Conservation (phyloP, 768 basidiomycete genomes). For the Pisolithus tinctorius region DNA sequence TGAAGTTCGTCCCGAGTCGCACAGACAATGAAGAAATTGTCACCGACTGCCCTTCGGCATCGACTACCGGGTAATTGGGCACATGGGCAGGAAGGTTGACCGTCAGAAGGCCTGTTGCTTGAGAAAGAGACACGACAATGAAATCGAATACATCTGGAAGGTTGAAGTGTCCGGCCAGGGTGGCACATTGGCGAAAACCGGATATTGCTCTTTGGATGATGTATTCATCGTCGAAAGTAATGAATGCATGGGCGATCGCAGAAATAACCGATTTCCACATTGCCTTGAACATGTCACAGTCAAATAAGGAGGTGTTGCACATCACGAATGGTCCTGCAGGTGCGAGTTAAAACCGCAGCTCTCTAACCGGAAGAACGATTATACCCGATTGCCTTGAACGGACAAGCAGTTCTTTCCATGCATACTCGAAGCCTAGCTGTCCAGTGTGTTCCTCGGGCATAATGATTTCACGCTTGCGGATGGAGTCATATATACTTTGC, state of each 20-base stretch:
- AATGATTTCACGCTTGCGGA: conserved; percentile 89
- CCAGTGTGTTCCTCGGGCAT: conserved; percentile 98
- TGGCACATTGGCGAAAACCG: conserved; percentile 96
- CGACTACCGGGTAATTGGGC: conserved; percentile 81
- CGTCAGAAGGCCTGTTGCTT: conserved; percentile 81
- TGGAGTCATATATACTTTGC: conserved; percentile 91
- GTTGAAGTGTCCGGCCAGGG: conserved; percentile 80
- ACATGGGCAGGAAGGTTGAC: conserved; percentile 64
- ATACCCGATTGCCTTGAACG: conserved; percentile 76
- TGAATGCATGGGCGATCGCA: conserved; percentile 94
- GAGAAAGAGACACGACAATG: conserved; percentile 87
- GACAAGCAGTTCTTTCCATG: conserved; percentile 92
- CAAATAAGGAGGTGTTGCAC: conserved; percentile 76
- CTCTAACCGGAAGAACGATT: conserved; percentile 1
- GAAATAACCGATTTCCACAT: conserved; percentile 91
- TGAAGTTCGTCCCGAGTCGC: conserved; percentile 91
- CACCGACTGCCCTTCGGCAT: conserved; percentile 82
- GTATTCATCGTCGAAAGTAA: conserved; percentile 94
- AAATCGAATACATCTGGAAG: conserved; percentile 96
- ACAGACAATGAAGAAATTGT: conserved; percentile 91
- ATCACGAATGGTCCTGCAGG: conserved; percentile 50
- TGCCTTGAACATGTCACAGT: conserved; percentile 89
- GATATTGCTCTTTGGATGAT: conserved; percentile 91
- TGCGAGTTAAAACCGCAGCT: conserved; percentile 31
- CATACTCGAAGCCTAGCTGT: conserved; percentile 95